These are phyloP conservation scores for Phytopythium chamaehyphon DNA, from an alignment of 352 stramenopile species.

Conservation along the genomic window DNA sequence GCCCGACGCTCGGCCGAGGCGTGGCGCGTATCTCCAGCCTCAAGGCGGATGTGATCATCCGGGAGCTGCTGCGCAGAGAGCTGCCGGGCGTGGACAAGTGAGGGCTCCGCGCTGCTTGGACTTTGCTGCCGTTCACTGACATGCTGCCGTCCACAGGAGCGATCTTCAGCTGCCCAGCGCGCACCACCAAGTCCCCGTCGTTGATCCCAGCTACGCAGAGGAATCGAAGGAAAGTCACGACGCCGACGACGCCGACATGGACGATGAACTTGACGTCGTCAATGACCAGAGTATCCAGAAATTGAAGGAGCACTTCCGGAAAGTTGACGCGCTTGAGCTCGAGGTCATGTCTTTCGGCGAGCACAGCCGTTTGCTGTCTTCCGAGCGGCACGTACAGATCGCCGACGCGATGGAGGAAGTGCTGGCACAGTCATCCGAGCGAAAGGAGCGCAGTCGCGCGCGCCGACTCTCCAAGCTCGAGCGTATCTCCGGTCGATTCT, in stretches of 20 bases:
- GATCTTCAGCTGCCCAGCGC: too few species aligned
- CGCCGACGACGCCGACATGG: slow-evolving; percentile 6
- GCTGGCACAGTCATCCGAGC: slow-evolving; percentile 52
- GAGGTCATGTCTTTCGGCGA: slow-evolving; percentile 62
- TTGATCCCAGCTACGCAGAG: not conserved
- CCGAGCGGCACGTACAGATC: slow-evolving; percentile 54
- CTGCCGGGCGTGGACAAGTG: slow-evolving; percentile 6
- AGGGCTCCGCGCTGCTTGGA: too few species aligned
- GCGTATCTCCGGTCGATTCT: slow-evolving; percentile 46
- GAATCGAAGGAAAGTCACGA: not conserved
- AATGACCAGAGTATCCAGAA: slow-evolving; percentile 27
- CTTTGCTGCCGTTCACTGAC: too few species aligned
- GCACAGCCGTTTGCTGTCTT: slow-evolving; percentile 60
- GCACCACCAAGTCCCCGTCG: too few species aligned
- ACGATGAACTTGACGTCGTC: slow-evolving; percentile 9
- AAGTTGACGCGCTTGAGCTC: slow-evolving; percentile 45
- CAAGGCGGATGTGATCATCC: slow-evolving; percentile 55
- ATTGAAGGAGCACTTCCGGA: slow-evolving; percentile 49
- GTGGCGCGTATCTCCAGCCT: slow-evolving; percentile 51
- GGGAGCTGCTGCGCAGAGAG: slow-evolving; percentile 36
- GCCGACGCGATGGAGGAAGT: slow-evolving; percentile 75
- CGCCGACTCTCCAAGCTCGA: slow-evolving; percentile 56
- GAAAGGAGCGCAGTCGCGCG: slow-evolving; percentile 57
- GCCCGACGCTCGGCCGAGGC: slow-evolving; percentile 22
- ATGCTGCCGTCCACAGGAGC: not conserved